Evolutionary conservation across 2,329 filamentous ascomycete genomes (phyloP), one percentile per base, ranked within the genome.

Genomic region (Coniochaeta prunicola): DNA sequence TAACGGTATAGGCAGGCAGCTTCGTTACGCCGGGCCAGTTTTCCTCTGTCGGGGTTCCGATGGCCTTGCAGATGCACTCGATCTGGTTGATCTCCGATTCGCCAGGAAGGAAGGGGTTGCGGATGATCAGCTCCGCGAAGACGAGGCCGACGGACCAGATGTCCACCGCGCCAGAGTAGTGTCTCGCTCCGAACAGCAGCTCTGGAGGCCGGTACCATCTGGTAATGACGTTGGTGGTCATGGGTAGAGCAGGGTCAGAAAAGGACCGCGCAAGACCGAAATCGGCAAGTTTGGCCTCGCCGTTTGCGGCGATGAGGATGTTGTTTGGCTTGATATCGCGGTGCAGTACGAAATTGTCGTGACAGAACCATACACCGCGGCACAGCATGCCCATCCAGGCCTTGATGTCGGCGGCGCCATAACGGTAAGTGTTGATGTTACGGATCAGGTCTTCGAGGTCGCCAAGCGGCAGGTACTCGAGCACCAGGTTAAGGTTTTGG

Each of bases 291-390:
- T 97, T 97, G 69, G 99, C 86, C 69, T 93, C 90, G 55, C 94
- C 93, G 70, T 96, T 90, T 45, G 91, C 89, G 24, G 92, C 92
- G 67, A 99, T 96, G 60, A 99, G 81, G 74, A 97, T 78, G 77
- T 99, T 99, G 83, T 97, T 97, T 54, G 93, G 93, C 76, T 99
- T 99, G 79, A 99, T 97, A 78, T 99, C 94, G 66, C 94, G 90
- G 75, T 99, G 94, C 31, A 99, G 81, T 19, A 99, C 85, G 67
- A 89, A 93, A 72, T 94, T 96, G 70, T 92, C 90, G 74, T 99
- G 94, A 74, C 94, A 97, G 79, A 96, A 99, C 88, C 91, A 96
- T 30, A 97, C 86, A 28, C 90, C 94, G 45, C 93, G 87, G 30
- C 84, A 84, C n/a, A 97, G 82, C 94, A 97, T 97, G 63, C 90